Evolutionary conservation across 345 rosid genomes (phyloP).

Genomic region (Syzygium aqueum): DNA sequence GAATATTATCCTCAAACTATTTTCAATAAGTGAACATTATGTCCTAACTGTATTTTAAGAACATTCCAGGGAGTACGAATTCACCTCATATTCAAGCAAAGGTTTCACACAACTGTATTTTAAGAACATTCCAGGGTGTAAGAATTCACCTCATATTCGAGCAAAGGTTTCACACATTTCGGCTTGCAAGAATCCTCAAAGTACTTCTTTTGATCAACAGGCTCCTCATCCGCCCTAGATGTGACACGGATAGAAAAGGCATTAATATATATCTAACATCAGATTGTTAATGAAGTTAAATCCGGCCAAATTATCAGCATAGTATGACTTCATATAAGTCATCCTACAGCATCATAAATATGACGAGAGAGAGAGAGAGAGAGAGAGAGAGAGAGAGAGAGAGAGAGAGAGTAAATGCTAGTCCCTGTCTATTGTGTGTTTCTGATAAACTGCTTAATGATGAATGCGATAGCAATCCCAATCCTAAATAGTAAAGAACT

Average conservation of each 20-base stretch:
- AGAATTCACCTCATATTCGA: slow-evolving; percentile 38
- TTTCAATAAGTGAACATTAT: not conserved
- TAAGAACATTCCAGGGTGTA: not conserved
- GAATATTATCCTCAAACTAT: not conserved
- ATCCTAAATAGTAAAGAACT: not conserved
- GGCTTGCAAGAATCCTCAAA: slow-evolving; percentile 62
- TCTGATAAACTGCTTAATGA: not conserved
- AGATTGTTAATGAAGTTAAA: not conserved
- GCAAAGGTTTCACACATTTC: slow-evolving; percentile 46
- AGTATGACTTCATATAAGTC: not conserved
- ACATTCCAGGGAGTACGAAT: not conserved
- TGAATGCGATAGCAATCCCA: not conserved
- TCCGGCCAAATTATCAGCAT: not conserved
- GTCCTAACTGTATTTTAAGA: not conserved
- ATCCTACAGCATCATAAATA: not conserved
- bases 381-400: not conserved
- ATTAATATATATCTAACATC: not conserved
- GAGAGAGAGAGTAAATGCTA: not conserved
- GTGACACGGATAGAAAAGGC: not conserved
- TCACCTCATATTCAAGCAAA: slow-evolving; percentile 41
- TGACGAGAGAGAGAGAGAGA: not conserved
- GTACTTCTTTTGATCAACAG: slow-evolving; percentile 44
- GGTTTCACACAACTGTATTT: slow-evolving; percentile 30
- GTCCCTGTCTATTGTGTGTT: not conserved
- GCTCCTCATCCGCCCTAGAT: slow-evolving; percentile 65